A percentile compares a stretch with the other conserved stretches of the same genome.
Evolutionary conservation across 495 filamentous ascomycete species (phyloP).

Genomic region (Aspergillus egyptiacus): DNA sequence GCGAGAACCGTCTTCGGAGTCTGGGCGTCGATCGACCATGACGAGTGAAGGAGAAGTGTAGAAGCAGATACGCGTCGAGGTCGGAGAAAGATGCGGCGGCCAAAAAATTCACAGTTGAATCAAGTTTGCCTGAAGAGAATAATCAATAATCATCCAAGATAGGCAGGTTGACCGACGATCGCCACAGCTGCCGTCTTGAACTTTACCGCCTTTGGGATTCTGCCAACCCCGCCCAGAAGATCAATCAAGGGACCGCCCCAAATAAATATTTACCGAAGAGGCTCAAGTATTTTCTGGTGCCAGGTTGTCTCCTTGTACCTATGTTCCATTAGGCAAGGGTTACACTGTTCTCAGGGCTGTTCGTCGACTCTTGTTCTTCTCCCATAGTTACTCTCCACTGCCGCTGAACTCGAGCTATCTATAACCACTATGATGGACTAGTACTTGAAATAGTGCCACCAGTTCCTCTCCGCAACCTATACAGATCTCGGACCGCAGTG

Average conservation of each 20-base stretch:
- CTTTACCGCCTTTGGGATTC: conserved; percentile 27
- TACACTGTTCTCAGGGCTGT: too few relatives aligned
- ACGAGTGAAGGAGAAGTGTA: conserved; percentile 8
- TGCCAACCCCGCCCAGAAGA: conserved; percentile 16
- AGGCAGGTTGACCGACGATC: conserved; percentile 30
- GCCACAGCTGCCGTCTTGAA: conserved; percentile 22
- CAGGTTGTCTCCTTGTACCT: background rate
- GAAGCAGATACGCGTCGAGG: conserved; percentile 1
- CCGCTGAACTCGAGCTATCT: background rate
- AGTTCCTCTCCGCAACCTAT: background rate
- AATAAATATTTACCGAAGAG: background rate
- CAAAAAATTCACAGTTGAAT: conserved; percentile 6
- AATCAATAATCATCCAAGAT: conserved; percentile 24
- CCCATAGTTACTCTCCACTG: background rate
- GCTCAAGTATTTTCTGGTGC: background rate
- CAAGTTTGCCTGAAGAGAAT: conserved; percentile 17
- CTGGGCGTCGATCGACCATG: conserved; percentile 41
- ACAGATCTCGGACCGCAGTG: background rate
- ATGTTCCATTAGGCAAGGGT: too few relatives aligned
- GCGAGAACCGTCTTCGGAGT: conserved; percentile 37
- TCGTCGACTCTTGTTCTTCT: background rate
- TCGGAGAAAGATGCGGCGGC: background rate
- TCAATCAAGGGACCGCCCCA: background rate
- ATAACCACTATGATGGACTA: background rate
- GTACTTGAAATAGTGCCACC: background rate